Evolutionary conservation across 495 filamentous ascomycete species (phyloP), one percentile per base, ranked within the genome.

Genomic region (Friedmanniomyces simplex): DNA sequence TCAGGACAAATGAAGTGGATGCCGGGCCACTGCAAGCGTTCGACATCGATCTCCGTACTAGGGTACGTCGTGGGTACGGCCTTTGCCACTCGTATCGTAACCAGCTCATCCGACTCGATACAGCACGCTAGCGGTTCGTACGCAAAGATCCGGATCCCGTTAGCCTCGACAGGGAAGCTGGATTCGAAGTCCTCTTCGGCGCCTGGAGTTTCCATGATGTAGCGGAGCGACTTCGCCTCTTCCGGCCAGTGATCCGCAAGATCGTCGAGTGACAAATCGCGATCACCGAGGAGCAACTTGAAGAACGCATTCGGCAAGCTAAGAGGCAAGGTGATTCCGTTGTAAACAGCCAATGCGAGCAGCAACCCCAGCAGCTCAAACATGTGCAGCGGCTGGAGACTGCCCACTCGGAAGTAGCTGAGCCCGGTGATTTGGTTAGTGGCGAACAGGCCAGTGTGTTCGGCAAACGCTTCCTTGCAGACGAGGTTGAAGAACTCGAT

Each of bases 401-500:
- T 86, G 12, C 81, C 82, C 0, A 91, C 87, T 18, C 85, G 82
- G 64, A 97, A 93, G 89, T 91, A 98, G 21, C 83, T 83, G 74
- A 89, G 82, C 22, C 81, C 80, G 0, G 85, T 88, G 41, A 78
- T 72, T 4, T 77, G 71, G 65, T 96, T 88, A 50, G 84, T 79
- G 0, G 83, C 83, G 69, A 96, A 96, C 66, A 74, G 66, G 0
- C 73, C 90, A 61, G 86, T 87, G 39, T 84, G 77, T 11, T 88
- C 82, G 66, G 88, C 76, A 25, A 96, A 72, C 2, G 84, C 86
- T 65, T 95, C 84, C 5, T 76, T 80, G 62, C 95, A 81, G 51
- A 86, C 81, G 37, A 95, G 64, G 32, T 87, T 82, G 73, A 98
- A 96, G 71, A 95, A 97, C 58, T 98, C 93, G 66, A 91, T 90